These are phyloP conservation scores for Wilhelminamyces savonicus DNA, from an alignment of 805 yeast species.

Conservation along the genomic window DNA sequence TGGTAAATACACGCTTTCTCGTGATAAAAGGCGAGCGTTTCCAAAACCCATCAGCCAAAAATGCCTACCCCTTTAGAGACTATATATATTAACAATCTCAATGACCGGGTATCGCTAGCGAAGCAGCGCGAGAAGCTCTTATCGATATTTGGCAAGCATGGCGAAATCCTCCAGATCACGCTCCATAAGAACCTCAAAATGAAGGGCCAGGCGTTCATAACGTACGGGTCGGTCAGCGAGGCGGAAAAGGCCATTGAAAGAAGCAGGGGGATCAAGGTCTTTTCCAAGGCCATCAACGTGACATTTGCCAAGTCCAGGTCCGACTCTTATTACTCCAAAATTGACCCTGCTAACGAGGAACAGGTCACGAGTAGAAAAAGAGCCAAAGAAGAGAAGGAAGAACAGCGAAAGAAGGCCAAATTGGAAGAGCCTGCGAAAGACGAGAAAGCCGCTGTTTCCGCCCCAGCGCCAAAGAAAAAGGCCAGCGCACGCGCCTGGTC, in stretches of 20 bases:
- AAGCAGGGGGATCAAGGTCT: slow-evolving; percentile 35
- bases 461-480: slow-evolving; percentile 11
- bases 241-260: slow-evolving; percentile 43
- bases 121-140: slow-evolving; percentile 41
- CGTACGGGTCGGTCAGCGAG: slow-evolving; percentile 36
- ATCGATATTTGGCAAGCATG: slow-evolving; percentile 38
- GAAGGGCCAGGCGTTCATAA: slow-evolving; percentile 81
- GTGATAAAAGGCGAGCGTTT: too few relatives aligned
- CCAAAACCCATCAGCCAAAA: too few relatives aligned
- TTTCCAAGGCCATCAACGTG: slow-evolving; percentile 44
- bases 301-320: slow-evolving; percentile 38
- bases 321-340: slow-evolving; percentile 23
- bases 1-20: too few relatives aligned
- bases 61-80: slow-evolving; percentile 24
- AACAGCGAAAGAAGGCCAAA: slow-evolving; percentile 4
- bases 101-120: slow-evolving; percentile 57
- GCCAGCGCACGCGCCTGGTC: slow-evolving; percentile 7
- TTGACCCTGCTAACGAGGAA: slow-evolving; percentile 11
- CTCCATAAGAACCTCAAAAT: slow-evolving; percentile 57
- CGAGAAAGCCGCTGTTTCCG: slow-evolving; percentile 12
- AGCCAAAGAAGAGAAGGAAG: slow-evolving; percentile 11
- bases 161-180: slow-evolving; percentile 43
- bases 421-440: slow-evolving; percentile 3
- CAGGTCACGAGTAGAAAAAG: slow-evolving; percentile 15
- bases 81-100: slow-evolving; percentile 65